These are phyloP conservation scores for Fragaria ananassa DNA, from an alignment of 306 rosid genomes.

Conservation along the genomic window DNA sequence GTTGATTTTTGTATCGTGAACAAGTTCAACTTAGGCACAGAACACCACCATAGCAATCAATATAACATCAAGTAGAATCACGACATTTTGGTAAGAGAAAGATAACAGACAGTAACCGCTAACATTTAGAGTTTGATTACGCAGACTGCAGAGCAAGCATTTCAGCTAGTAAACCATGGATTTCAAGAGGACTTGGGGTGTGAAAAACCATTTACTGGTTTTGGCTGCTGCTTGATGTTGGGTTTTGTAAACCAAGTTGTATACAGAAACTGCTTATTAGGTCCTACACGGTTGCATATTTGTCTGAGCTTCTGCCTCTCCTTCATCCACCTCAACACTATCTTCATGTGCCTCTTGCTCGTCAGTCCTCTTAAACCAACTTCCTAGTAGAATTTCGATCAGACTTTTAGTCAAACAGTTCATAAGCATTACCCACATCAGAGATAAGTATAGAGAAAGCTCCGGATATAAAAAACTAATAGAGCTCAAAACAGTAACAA, in stretches of 20 bases:
- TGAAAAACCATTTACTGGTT: constrained; percentile 31
- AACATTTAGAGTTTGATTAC: neutral
- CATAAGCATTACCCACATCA: neutral
- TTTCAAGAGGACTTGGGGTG: constrained; percentile 33
- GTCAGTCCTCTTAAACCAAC: constrained; percentile 77
- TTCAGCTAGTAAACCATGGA: neutral
- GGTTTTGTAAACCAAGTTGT: constrained; percentile 79
- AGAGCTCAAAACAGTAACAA: neutral
- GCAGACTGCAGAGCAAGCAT: neutral
- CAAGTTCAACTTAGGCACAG: neutral
- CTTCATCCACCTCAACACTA: constrained; percentile 89
- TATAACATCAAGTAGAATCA: neutral
- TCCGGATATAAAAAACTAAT: neutral
- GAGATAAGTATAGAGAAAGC: neutral
- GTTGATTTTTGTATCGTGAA: neutral
- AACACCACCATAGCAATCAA: neutral
- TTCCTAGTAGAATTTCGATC: constrained; percentile 44
- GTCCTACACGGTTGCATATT: constrained; percentile 75
- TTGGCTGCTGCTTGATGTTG: constrained; percentile 29
- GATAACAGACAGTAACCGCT: neutral
- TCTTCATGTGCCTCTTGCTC: constrained; percentile 86
- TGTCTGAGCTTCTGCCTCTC: constrained; percentile 81
- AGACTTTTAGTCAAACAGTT: neutral
- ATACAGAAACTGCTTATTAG: constrained; percentile 79
- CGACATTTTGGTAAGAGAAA: neutral